Base-by-base conservation (phyloP, 2,329 filamentous ascomycete genomes). In the Talaromyces sp. region DNA sequence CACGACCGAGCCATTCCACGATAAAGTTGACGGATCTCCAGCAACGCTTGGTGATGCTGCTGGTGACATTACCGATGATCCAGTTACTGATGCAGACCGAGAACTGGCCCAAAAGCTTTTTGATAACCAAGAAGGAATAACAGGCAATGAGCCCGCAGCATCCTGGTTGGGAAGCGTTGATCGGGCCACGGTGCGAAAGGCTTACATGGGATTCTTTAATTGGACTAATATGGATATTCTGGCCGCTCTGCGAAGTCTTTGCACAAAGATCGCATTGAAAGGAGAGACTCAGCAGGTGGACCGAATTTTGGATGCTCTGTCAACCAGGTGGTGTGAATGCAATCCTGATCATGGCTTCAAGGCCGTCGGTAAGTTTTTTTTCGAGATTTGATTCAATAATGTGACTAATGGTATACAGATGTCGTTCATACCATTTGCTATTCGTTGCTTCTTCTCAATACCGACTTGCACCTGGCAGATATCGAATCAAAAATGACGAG, bases 401-500 rank as follows among this genome's bases (percentile, higher is more conserved):
- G 26, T 19, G 13, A 14, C 49, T 57, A 43, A 52, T 46, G 10
- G 14, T 29, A 56, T 35, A 19, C 69, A 89, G 93, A 98, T 78
- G 89, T 98, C 54, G 93, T 99, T 19, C 93, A 99, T 73, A 97
- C 93, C 26, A 96, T 98, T 64, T 96, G 91, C 77, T 99, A 98
- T 75, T 97, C 95, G 0, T 86, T 99, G 65, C 88, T 99, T 70
- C 82, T 99, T 11, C 83, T 99, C 64, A 99, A 99, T 70, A 99
- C 95, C 35, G 95, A 99, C 78, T 81, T 99, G 59, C 93, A 99
- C 70, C 76, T 98, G 70, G 95, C 93, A 61, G 93, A 98, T 71
- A 96, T 98, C 67, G 92, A 96, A 63, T 87, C 90, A 68, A 96
- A 96, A 79, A 99, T 99, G 95, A 98, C 93, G 1, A 86, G 90